Evolutionary conservation across 2,329 filamentous ascomycete species (phyloP).

Genomic region (Exophiala alcalophila): DNA sequence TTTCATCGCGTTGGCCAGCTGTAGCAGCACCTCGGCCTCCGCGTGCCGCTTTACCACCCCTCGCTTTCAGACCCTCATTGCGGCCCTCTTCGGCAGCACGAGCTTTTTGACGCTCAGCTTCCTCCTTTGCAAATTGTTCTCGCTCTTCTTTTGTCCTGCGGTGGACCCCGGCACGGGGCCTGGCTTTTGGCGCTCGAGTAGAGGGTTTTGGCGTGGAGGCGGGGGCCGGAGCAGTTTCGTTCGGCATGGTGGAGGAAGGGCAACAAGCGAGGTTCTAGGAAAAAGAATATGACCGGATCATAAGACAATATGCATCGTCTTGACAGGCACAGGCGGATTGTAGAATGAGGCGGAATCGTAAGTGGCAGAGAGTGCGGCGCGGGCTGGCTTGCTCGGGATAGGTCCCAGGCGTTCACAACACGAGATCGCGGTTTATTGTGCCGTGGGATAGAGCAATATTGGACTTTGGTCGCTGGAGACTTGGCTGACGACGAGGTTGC

Average conservation of each 20-base stretch:
- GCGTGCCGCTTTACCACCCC: slow-evolving; percentile 10
- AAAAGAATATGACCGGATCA: too few species aligned
- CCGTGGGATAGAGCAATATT: too few species aligned
- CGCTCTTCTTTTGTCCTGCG: slow-evolving; percentile 30
- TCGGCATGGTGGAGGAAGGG: slow-evolving; percentile 5
- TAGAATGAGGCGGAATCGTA: too few species aligned
- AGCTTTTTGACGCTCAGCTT: slow-evolving; percentile 28
- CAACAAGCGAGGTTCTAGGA: too few species aligned
- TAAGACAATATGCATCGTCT: too few species aligned
- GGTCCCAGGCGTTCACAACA: too few species aligned
- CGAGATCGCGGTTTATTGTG: too few species aligned
- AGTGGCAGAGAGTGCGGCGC: too few species aligned
- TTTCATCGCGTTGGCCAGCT: slow-evolving; percentile 10
- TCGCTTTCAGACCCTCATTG: slow-evolving; percentile 15
- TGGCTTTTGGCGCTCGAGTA: slow-evolving; percentile 4
- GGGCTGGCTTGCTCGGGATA: too few species aligned
- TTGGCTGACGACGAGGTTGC: too few species aligned
- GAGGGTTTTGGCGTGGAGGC: slow-evolving; percentile 13
- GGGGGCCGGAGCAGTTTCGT: slow-evolving; percentile 5
- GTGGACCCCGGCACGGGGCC: slow-evolving; percentile 27
- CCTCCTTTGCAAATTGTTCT: slow-evolving; percentile 28
- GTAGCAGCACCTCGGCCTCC: slow-evolving; percentile 12
- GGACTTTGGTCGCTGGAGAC: too few species aligned
- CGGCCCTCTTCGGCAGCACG: slow-evolving; percentile 17
- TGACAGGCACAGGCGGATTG: too few species aligned